phyloP scores from a whole-genome alignment of 169 alveolate species.

The Cryptosporidium ubiquitum region DNA sequence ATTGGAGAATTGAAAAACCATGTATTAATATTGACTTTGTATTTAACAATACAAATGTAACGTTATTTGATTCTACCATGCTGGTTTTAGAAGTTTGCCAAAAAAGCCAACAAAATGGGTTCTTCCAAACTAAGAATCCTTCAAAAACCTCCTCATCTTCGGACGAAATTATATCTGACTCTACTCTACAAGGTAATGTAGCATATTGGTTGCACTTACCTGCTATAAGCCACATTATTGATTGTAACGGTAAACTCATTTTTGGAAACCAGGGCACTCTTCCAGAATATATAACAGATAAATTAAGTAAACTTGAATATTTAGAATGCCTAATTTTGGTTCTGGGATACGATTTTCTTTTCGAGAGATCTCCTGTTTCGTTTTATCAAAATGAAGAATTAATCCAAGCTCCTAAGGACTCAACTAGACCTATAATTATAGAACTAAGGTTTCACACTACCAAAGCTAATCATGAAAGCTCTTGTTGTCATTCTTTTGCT shows the following conservation, averaged over 20 bases:
- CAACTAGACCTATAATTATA: constrained; percentile 30
- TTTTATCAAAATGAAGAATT: constrained; percentile 22
- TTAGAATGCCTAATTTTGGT: constrained; percentile 20
- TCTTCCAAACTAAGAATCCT: neutral
- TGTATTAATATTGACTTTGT: constrained; percentile 31
- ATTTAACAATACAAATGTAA: constrained; percentile 52
- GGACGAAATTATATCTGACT: constrained; percentile 36
- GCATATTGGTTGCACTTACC: constrained; percentile 28
- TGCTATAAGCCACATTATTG: constrained; percentile 51
- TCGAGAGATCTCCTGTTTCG: constrained; percentile 22
- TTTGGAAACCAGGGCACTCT: constrained; percentile 60
- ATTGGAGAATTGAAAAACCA: constrained; percentile 55
- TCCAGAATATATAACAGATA: constrained; percentile 28
- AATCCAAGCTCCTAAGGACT: constrained; percentile 25
- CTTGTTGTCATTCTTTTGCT: constrained; percentile 61
- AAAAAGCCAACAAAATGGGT: neutral
- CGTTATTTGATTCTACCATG: constrained; percentile 34
- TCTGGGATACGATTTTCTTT: constrained; percentile 18
- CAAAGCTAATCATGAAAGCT: constrained; percentile 39
- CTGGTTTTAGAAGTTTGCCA: constrained; percentile 13
- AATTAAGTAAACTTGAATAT: constrained; percentile 23
- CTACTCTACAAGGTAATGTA: constrained; percentile 35
- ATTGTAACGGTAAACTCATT: constrained; percentile 29
- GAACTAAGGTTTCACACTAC: constrained; percentile 33
- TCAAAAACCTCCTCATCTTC: constrained; percentile 35